Conservation (phyloP, 176 grass and related monocot genomes). For the Cenchrus purpureus region DNA sequence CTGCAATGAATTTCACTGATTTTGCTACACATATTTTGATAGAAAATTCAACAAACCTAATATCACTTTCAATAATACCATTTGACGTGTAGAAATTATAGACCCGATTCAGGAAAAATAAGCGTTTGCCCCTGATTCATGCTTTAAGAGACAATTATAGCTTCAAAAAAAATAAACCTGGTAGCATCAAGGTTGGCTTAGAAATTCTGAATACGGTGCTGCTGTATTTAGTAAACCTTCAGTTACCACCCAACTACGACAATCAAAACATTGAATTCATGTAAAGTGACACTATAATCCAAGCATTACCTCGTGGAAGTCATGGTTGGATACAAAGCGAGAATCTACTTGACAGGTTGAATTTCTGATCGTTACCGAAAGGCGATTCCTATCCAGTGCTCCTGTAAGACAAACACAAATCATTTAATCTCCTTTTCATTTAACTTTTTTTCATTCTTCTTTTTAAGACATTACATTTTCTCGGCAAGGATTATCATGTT, state of each 20-base stretch:
- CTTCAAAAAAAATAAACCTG: background rate
- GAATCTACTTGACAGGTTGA: constrained; percentile 72
- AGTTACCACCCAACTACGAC: background rate
- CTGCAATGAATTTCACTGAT: background rate
- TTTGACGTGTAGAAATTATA: background rate
- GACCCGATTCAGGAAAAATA: background rate
- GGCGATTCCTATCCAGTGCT: constrained; percentile 59
- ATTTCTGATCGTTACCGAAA: constrained; percentile 79
- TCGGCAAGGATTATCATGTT: constrained; percentile 21
- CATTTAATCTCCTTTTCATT: constrained; percentile 7
- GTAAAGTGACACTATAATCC: background rate
- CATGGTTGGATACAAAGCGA: constrained; percentile 89
- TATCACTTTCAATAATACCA: background rate
- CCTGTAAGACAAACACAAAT: constrained; percentile 62
- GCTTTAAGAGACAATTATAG: too few species aligned
- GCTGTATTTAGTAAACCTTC: background rate
- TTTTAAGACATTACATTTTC: constrained; percentile 11
- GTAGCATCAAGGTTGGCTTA: background rate
- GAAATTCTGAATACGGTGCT: background rate
- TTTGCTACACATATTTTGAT: background rate
- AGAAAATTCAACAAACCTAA: constrained; percentile 1
- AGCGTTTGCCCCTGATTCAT: background rate
- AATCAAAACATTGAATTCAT: background rate
- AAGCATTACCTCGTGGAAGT: constrained; percentile 80
- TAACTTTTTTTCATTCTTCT: background rate